Evolutionary conservation across 208 protist species (phyloP).

Genomic region (Acanthamoeba healyi): DNA sequence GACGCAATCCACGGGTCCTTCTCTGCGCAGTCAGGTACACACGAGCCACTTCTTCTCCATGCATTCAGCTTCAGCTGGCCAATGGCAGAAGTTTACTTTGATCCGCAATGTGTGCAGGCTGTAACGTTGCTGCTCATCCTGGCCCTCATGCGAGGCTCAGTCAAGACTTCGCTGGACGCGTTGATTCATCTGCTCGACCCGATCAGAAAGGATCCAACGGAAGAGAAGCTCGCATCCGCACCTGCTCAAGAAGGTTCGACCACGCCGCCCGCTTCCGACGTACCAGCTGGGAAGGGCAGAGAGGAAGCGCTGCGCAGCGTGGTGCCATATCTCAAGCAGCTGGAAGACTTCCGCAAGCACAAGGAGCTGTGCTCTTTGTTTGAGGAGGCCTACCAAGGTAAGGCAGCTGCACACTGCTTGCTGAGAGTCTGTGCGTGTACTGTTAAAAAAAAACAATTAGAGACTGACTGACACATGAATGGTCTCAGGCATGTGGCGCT

Average conservation of each 20-base stretch:
- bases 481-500: background rate
- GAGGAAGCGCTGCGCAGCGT: conserved; percentile 43
- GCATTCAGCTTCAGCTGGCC: background rate
- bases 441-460: too few relatives aligned
- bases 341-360: conserved; percentile 40
- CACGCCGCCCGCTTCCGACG: background rate
- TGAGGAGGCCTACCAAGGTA: conserved; percentile 14
- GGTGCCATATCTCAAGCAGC: conserved; percentile 42
- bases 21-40: background rate
- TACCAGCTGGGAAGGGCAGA: background rate
- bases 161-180: background rate
- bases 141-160: conserved; percentile 12
- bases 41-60: background rate
- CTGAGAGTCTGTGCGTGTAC: background rate
- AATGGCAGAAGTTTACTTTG: too few relatives aligned
- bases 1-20: background rate
- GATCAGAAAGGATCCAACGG: background rate
- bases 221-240: background rate
- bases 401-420: too few relatives aligned
- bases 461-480: too few relatives aligned
- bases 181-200: conserved; percentile 17
- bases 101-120: background rate
- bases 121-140: conserved; percentile 8
- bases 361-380: conserved; percentile 32
- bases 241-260: background rate